Percentiles rank a stretch among this genome's conserved stretches.
Conservation (phyloP, 2,329 filamentous ascomycete species). For the Onygena corvina region DNA sequence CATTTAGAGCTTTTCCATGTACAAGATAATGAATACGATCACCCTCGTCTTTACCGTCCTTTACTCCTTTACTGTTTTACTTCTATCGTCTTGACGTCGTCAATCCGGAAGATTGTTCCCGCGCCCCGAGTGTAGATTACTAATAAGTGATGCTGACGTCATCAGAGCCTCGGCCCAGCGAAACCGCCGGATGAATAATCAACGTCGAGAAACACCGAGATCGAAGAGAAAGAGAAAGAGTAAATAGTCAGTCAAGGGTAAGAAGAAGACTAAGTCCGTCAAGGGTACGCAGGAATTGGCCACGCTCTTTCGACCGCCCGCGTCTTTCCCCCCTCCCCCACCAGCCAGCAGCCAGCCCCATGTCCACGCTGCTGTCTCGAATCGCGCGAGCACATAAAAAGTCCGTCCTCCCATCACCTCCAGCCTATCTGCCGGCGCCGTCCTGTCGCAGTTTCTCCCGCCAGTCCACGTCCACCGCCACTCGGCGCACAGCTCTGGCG, state of each 20-base stretch:
- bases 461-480: neutral
- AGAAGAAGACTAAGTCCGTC: neutral
- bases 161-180: neutral
- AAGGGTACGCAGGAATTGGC: neutral
- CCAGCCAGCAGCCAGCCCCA: constrained; percentile 7
- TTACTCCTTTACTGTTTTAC: too few species aligned
- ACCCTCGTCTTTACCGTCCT: too few species aligned
- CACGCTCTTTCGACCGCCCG: neutral
- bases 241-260: neutral
- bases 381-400: neutral
- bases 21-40: too few species aligned
- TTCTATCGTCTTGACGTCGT: too few species aligned
- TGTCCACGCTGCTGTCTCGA: neutral
- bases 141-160: too few species aligned
- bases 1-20: too few species aligned
- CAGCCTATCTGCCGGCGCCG: neutral
- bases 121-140: too few species aligned
- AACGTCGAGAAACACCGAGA: neutral
- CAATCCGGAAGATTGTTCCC: too few species aligned
- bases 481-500: neutral
- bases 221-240: neutral
- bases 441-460: neutral
- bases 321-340: neutral
- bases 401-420: neutral
- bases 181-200: constrained; percentile 5